Evolutionary conservation across 73 alveolate species (phyloP).

Genomic region (Symbiodinium natans): DNA sequence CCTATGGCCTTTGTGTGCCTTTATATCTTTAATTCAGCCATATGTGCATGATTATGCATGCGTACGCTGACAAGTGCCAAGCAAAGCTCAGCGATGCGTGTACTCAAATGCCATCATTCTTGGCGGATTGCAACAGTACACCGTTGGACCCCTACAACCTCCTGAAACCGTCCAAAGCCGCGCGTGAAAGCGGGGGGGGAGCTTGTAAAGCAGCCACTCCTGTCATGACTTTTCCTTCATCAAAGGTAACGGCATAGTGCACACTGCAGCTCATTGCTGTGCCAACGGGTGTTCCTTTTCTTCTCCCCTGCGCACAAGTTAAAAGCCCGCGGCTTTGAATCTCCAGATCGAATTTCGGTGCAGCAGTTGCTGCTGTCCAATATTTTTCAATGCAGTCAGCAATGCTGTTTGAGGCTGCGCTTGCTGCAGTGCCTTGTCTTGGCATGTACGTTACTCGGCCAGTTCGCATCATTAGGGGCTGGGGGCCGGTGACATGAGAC

Average conservation of each 20-base stretch:
- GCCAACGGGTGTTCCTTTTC: not conserved
- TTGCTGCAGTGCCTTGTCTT: too few relatives aligned
- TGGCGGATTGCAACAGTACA: too few relatives aligned
- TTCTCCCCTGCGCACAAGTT: not conserved
- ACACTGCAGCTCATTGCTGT: too few relatives aligned
- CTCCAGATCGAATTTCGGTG: not conserved
- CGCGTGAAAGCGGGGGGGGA: too few relatives aligned
- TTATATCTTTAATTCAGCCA: too few relatives aligned
- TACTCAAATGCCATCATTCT: not conserved
- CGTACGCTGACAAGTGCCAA: not conserved
- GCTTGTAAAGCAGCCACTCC: too few relatives aligned
- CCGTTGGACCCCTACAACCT: too few relatives aligned
- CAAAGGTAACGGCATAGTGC: too few relatives aligned
- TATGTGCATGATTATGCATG: too few relatives aligned
- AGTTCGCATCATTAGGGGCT: not conserved
- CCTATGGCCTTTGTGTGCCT: not conserved
- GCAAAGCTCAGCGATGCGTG: not conserved
- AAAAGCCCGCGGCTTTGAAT: not conserved
- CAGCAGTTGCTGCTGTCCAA: not conserved
- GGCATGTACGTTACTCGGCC: not conserved
- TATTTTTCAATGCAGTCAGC: not conserved
- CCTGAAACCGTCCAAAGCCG: too few relatives aligned
- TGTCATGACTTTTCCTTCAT: too few relatives aligned
- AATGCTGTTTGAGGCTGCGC: not conserved
- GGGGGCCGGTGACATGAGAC: too few relatives aligned